These are phyloP conservation scores for Auriscalpium microsporum DNA, from an alignment of 768 basidiomycete genomes.

Conservation along the genomic window DNA sequence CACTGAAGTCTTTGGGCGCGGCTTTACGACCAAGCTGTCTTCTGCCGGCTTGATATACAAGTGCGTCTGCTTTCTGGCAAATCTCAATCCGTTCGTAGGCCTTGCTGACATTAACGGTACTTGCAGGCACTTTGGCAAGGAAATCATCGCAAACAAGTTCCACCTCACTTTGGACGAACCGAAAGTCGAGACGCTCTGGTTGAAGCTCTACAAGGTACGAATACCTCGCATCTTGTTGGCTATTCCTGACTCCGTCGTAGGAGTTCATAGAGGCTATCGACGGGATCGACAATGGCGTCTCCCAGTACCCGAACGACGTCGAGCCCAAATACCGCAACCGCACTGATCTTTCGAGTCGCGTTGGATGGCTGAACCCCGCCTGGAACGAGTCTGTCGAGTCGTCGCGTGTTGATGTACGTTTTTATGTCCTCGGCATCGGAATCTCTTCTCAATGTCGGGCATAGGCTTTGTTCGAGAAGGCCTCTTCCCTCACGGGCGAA, in stretches of 20 bases:
- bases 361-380: slow-evolving; percentile 76
- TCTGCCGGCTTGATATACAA: slow-evolving; percentile 96
- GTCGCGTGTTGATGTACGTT: slow-evolving; percentile 63
- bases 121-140: slow-evolving; percentile 77
- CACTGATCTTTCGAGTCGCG: slow-evolving; percentile 81
- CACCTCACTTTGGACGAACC: slow-evolving; percentile 45
- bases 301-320: slow-evolving; percentile 63
- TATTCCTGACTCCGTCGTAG: slow-evolving; percentile 26
- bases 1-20: slow-evolving; percentile 79
- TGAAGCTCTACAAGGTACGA: slow-evolving; percentile 78
- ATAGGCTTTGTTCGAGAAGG: slow-evolving; percentile 66
- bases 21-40: slow-evolving; percentile 81
- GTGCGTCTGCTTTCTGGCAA: slow-evolving; percentile 31
- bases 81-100: not conserved
- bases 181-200: slow-evolving; percentile 68
- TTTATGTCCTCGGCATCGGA: not conserved
- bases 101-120: not conserved
- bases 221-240: not conserved
- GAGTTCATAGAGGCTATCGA: slow-evolving; percentile 94
- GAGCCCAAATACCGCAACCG: slow-evolving; percentile 63
- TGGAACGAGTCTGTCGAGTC: slow-evolving; percentile 82
- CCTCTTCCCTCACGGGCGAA: slow-evolving; percentile 72
- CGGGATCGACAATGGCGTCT: slow-evolving; percentile 91
- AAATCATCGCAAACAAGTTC: slow-evolving; percentile 64
- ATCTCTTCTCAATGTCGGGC: not conserved